Evolutionary conservation across 2,329 filamentous ascomycete species (phyloP), one percentile per base, ranked within the genome.

Genomic region (Purpureocillium lavendulum): DNA sequence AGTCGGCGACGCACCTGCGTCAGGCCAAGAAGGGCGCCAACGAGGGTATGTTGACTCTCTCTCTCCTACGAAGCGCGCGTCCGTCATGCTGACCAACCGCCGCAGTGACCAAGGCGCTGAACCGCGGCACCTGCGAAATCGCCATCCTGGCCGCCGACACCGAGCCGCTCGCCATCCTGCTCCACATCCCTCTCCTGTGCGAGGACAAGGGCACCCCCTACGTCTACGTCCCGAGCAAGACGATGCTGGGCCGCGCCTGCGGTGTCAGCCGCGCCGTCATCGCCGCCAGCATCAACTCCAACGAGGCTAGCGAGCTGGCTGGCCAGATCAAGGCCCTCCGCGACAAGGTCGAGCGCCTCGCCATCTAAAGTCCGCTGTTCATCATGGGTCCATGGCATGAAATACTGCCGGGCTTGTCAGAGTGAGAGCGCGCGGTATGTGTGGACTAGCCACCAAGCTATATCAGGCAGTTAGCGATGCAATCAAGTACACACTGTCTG

Each of bases 321-420:
- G 77, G 78, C 57, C 87, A 94, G 73, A 96, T 97, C 65, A 77
- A 84, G 54, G 75, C 81, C 49, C 73, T 96, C 58, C 94, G 90
- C 74, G 86, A 94, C 67, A 94, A 95, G 80, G 86, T 97, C 40
- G 90, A 97, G 76, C 79, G 89, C 55, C 76, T 96, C 52, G 88
- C 90, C 72, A 95, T 96, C 69, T 96, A 82, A 77, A 51, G 21
- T 10, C 10, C 6, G 21, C 21, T 5, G 21, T 26, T 26, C 6
- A 26, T 5, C 6, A 26, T 10, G 21, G 21, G 10, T 26, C 21
- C n/a, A n/a, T n/a, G n/a, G n/a, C n/a, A n/a, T n/a, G n/a, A n/a
- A n/a, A n/a, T n/a, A n/a, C n/a, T n/a, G n/a, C n/a, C n/a, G n/a
- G n/a, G n/a, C n/a, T n/a, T n/a, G n/a, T n/a, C n/a, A n/a, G n/a